A percentile compares a stretch with the other conserved stretches of the same genome.
These are phyloP conservation scores for Geranomyces michiganensis DNA, from an alignment of 192 early-diverging fungal genomes.

Conservation along the genomic window DNA sequence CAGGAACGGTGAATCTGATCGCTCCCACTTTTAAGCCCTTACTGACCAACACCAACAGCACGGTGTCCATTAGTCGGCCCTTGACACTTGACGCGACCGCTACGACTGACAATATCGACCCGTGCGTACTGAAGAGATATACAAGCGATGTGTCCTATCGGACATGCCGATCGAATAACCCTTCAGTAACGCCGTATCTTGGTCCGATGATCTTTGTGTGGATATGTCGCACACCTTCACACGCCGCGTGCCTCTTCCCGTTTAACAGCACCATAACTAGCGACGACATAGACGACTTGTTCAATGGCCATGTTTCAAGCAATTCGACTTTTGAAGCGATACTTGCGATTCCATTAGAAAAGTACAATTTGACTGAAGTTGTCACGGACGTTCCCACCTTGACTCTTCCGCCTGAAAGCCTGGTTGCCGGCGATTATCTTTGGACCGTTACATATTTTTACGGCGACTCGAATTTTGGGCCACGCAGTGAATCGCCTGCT, in stretches of 20 bases:
- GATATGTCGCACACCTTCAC: not conserved
- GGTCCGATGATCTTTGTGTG: not conserved
- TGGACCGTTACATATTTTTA: not conserved
- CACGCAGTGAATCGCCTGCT: too few relatives aligned
- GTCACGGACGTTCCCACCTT: not conserved
- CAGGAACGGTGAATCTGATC: not conserved
- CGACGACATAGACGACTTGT: not conserved
- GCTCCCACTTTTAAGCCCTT: not conserved
- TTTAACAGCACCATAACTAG: not conserved
- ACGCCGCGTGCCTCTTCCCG: not conserved
- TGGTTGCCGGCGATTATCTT: not conserved
- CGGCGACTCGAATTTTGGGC: not conserved
- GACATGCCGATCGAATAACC: not conserved
- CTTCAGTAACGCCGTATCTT: not conserved
- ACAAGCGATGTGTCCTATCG: not conserved
- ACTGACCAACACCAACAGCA: not conserved
- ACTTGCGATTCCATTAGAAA: not conserved
- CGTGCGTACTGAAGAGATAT: not conserved
- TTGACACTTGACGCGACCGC: constrained; percentile 1
- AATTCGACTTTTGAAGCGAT: not conserved
- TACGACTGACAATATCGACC: not conserved
- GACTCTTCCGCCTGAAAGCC: not conserved
- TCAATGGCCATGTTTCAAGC: not conserved
- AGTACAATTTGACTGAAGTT: not conserved
- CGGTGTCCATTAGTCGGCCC: too few relatives aligned